Conservation (phyloP, 768 basidiomycete genomes). For the Lactarius vividus region DNA sequence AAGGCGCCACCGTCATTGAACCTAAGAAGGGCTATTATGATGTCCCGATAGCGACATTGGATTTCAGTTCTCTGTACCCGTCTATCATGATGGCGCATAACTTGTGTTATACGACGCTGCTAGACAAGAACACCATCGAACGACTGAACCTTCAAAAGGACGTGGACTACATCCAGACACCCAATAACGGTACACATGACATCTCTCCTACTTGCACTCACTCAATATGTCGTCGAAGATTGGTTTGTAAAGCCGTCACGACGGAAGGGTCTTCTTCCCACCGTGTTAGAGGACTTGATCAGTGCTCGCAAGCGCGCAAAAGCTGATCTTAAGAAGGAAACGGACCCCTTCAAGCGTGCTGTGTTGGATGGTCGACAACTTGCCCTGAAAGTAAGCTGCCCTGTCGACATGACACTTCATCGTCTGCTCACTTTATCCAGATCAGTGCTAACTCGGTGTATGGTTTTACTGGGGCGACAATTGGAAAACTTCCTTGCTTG, state of each 20-base stretch:
- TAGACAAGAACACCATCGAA: conserved; percentile 77
- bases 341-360: conserved; percentile 94
- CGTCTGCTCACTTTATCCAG: conserved; percentile 40
- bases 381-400: conserved; percentile 74
- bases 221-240: conserved; percentile 47
- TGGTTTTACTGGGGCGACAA: conserved; percentile 96
- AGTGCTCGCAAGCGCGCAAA: conserved; percentile 93
- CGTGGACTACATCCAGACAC: conserved; percentile 90
- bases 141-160: conserved; percentile 76
- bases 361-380: conserved; percentile 97
- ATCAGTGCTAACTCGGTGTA: conserved; percentile 99
- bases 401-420: neutral
- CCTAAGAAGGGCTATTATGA: conserved; percentile 96
- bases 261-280: conserved; percentile 89
- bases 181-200: conserved; percentile 74
- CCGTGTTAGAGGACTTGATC: conserved; percentile 90
- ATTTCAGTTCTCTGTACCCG: conserved; percentile 98
- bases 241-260: conserved; percentile 70
- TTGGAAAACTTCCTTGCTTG: conserved; percentile 95
- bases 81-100: conserved; percentile 99
- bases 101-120: conserved; percentile 94
- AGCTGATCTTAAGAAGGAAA: conserved; percentile 93
- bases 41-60: conserved; percentile 93
- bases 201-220: neutral
- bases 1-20: conserved; percentile 98